Conservation (phyloP, 2,329 filamentous ascomycete species). For the Fusarium hainanense region DNA sequence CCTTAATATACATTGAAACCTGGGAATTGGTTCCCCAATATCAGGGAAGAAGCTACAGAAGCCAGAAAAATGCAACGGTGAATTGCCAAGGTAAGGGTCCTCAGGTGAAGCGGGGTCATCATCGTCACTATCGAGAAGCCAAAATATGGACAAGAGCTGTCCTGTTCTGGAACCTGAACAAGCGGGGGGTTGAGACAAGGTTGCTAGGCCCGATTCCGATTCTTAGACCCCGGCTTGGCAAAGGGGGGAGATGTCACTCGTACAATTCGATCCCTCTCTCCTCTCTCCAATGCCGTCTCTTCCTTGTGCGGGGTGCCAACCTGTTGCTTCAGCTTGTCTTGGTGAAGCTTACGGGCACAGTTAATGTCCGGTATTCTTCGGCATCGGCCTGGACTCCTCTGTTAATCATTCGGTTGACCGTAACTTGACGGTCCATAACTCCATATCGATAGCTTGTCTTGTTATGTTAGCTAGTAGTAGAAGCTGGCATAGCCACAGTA, state of each 20-base stretch:
- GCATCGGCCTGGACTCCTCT: conserved; percentile 5
- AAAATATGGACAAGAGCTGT: conserved; percentile 21
- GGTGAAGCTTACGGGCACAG: conserved; percentile 1
- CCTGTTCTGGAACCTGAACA: conserved; percentile 25
- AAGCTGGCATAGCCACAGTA: conserved; percentile 39
- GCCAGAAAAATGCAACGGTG: conserved; percentile 13
- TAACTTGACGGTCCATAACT: conserved; percentile 16
- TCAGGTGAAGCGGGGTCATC: conserved; percentile 32
- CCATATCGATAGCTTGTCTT: conserved; percentile 19
- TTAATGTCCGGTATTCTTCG: conserved; percentile 2
- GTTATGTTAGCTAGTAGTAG: not conserved
- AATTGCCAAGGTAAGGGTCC: conserved; percentile 29
- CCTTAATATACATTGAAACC: conserved; percentile 34
- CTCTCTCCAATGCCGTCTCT: conserved; percentile 17
- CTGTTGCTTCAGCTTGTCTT: conserved; percentile 5
- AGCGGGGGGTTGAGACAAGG: conserved; percentile 33
- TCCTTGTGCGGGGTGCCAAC: conserved; percentile 4
- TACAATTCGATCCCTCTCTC: conserved; percentile 15
- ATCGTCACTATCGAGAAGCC: not conserved
- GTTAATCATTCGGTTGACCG: conserved; percentile 2
- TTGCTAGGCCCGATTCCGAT: conserved; percentile 29
- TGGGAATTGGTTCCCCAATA: conserved; percentile 19
- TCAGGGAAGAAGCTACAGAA: conserved; percentile 28
- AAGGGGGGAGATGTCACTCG: conserved; percentile 26
- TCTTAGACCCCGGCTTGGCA: conserved; percentile 37